phyloP scores from a whole-genome alignment of 23 red algal genomes.

The Gracilariopsis chorda region DNA sequence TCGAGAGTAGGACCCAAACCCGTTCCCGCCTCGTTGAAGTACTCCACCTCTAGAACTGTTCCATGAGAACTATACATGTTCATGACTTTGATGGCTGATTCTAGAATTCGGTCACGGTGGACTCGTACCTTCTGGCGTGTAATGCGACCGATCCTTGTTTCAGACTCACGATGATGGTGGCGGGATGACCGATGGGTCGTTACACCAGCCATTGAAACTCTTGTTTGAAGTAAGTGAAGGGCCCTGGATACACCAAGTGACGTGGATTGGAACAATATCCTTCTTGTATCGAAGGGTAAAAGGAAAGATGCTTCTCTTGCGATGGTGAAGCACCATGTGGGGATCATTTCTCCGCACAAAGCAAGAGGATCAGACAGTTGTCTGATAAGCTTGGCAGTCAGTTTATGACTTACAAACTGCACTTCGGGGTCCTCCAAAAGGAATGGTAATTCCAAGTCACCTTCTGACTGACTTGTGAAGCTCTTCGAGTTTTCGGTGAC shows the following conservation, averaged over 20 bases:
- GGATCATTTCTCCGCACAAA: slow-evolving; percentile 69
- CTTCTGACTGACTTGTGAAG: neutral
- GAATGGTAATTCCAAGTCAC: neutral
- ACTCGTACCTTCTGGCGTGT: slow-evolving; percentile 94
- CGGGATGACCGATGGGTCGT: slow-evolving; percentile 10
- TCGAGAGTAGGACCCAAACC: slow-evolving; percentile 98
- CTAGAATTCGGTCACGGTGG: slow-evolving; percentile 75
- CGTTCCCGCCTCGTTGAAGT: slow-evolving; percentile 93
- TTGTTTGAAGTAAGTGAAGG: slow-evolving; percentile 76
- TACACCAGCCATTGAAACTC: slow-evolving; percentile 57
- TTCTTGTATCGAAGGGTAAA: slow-evolving; percentile 81
- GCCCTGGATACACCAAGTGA: slow-evolving; percentile 85
- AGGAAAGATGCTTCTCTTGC: slow-evolving; percentile 74
- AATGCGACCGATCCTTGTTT: slow-evolving; percentile 82
- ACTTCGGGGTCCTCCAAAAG: slow-evolving; percentile 4
- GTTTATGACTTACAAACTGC: slow-evolving; percentile 71
- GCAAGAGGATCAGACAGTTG: slow-evolving; percentile 92
- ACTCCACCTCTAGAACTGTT: slow-evolving; percentile 92
- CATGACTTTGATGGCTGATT: slow-evolving; percentile 88
- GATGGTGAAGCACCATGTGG: slow-evolving; percentile 74
- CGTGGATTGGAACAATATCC: slow-evolving; percentile 76
- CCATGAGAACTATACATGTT: slow-evolving; percentile 80
- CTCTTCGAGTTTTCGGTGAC: neutral
- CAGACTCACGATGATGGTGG: slow-evolving; percentile 33
- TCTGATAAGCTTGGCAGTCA: slow-evolving; percentile 78